phyloP scores from a whole-genome alignment of 805 yeast genomes.

The Yarrowia sp. region DNA sequence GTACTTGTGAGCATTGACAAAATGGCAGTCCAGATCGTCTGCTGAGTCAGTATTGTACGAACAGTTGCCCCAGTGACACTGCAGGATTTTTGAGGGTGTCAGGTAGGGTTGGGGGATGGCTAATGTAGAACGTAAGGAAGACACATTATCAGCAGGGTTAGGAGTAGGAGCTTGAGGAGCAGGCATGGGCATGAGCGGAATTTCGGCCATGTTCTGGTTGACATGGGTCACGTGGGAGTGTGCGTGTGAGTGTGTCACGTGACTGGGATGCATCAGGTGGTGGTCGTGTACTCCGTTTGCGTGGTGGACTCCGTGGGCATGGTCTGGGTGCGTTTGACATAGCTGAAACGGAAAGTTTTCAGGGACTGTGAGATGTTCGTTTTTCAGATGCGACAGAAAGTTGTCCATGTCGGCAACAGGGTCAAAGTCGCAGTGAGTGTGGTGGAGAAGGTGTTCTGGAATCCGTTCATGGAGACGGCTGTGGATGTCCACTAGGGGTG shows the following conservation, averaged over 20 bases:
- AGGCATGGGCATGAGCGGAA: neutral
- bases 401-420: conserved; percentile 10
- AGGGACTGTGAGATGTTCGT: conserved; percentile 7
- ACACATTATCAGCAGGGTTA: neutral
- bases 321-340: conserved; percentile 19
- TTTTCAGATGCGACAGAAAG: conserved; percentile 8
- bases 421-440: conserved; percentile 19
- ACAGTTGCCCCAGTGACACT: conserved; percentile 74
- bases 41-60: conserved; percentile 43
- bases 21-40: conserved; percentile 48
- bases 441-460: conserved; percentile 5
- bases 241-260: neutral
- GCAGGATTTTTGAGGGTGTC: conserved; percentile 29
- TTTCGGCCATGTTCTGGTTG: neutral
- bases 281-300: neutral
- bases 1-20: conserved; percentile 38
- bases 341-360: conserved; percentile 16
- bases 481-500: conserved; percentile 8
- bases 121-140: neutral
- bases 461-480: conserved; percentile 2
- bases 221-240: neutral
- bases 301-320: conserved; percentile 8
- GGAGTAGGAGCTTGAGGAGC: neutral
- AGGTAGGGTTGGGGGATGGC: conserved; percentile 2
- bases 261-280: neutral